These are phyloP conservation scores for Leccinum barrowsii DNA, from an alignment of 768 basidiomycete genomes.

Conservation along the genomic window DNA sequence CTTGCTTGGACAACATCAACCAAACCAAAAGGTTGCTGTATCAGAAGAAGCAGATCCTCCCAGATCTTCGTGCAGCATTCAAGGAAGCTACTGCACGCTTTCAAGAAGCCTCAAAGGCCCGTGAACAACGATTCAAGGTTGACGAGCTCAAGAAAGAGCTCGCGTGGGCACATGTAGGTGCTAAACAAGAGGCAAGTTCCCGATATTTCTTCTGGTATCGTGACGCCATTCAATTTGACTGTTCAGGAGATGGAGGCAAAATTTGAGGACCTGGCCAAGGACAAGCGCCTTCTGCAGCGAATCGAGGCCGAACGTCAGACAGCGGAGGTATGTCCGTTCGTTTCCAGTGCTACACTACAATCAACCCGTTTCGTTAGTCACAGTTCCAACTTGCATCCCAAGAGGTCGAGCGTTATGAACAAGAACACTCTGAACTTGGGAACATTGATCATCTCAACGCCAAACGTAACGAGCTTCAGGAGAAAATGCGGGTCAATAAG, in stretches of 20 bases:
- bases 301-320: slow-evolving; percentile 37
- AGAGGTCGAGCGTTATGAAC: slow-evolving; percentile 37
- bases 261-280: slow-evolving; percentile 39
- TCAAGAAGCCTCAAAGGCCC: slow-evolving; percentile 70
- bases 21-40: slow-evolving; percentile 61
- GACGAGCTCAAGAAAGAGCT: slow-evolving; percentile 75
- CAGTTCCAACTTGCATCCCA: slow-evolving; percentile 33
- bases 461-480: slow-evolving; percentile 33
- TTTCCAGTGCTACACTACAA: slow-evolving; percentile 1
- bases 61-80: slow-evolving; percentile 63
- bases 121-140: slow-evolving; percentile 63
- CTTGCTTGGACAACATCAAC: slow-evolving; percentile 68
- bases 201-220: not conserved
- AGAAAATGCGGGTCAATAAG: slow-evolving; percentile 46
- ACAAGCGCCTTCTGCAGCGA: slow-evolving; percentile 36
- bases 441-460: slow-evolving; percentile 45
- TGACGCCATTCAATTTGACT: not conserved
- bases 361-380: slow-evolving; percentile 22
- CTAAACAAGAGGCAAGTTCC: slow-evolving; percentile 58
- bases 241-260: slow-evolving; percentile 43
- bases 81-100: slow-evolving; percentile 57
- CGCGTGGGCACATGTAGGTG: slow-evolving; percentile 82
- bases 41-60: slow-evolving; percentile 73
- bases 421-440: slow-evolving; percentile 40
- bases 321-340: slow-evolving; percentile 33